These are phyloP conservation scores for Sphagnum magellanicum DNA, from an alignment of 228 moss, liverwort and hornwort genomes.

Conservation along the genomic window DNA sequence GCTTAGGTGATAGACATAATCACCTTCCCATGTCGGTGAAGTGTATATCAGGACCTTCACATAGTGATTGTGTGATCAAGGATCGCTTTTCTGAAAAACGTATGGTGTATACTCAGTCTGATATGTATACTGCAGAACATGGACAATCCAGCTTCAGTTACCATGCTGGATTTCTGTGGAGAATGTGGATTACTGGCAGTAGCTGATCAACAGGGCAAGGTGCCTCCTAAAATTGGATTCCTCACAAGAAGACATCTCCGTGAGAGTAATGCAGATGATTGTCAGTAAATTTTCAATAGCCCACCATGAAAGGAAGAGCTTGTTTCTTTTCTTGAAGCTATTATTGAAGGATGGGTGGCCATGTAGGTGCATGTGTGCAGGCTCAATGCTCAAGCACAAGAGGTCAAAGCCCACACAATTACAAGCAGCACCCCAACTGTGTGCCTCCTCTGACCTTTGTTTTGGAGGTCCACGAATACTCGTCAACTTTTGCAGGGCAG, in stretches of 20 bases:
- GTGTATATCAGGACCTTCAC: neutral
- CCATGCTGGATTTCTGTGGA: slow-evolving; percentile 53
- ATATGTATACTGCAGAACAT: slow-evolving; percentile 42
- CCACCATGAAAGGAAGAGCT: neutral
- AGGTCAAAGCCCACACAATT: slow-evolving; percentile 47
- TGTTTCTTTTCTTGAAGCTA: neutral
- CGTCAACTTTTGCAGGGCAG: too few species aligned
- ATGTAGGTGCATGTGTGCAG: slow-evolving; percentile 64
- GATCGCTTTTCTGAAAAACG: neutral
- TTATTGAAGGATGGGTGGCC: slow-evolving; percentile 4
- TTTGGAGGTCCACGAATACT: too few species aligned
- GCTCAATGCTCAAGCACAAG: slow-evolving; percentile 41
- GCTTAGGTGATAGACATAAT: slow-evolving; percentile 22
- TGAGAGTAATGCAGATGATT: slow-evolving; percentile 1
- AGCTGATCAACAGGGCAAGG: slow-evolving; percentile 70
- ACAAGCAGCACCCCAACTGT: slow-evolving; percentile 29
- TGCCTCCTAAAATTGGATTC: slow-evolving; percentile 12
- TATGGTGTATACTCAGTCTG: slow-evolving; percentile 1
- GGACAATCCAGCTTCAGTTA: slow-evolving; percentile 26
- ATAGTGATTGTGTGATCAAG: neutral
- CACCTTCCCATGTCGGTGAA: neutral
- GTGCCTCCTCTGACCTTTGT: too few species aligned
- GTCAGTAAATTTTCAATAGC: slow-evolving; percentile 1
- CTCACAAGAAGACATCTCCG: neutral
- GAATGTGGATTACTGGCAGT: slow-evolving; percentile 68